Conservation (phyloP, 768 basidiomycete genomes). For the Trametes cubensis region DNA sequence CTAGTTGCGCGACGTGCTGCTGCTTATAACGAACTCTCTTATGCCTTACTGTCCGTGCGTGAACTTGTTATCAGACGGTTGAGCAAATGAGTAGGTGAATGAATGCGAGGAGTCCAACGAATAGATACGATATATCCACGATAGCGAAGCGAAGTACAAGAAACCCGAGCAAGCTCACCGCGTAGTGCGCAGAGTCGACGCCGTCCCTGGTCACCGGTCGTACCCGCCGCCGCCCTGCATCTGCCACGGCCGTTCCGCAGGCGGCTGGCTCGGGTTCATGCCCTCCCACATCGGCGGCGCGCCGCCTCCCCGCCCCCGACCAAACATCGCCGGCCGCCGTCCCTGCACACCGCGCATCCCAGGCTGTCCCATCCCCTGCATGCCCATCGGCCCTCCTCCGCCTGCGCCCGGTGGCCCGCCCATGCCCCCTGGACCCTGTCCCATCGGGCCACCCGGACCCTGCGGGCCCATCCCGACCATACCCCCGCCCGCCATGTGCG, state of each 20-base stretch:
- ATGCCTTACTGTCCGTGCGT: constrained; percentile 3
- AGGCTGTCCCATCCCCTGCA: constrained; percentile 22
- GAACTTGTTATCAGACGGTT: not conserved
- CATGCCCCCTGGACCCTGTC: constrained; percentile 1
- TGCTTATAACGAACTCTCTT: not conserved
- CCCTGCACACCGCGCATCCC: constrained; percentile 48
- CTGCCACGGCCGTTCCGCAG: constrained; percentile 50
- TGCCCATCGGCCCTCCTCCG: constrained; percentile 14
- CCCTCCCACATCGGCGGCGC: constrained; percentile 37
- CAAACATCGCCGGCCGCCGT: constrained; percentile 64
- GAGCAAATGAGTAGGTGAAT: not conserved
- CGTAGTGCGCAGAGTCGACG: not conserved
- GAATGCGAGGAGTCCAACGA: too few relatives aligned
- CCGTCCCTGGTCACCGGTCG: constrained; percentile 21
- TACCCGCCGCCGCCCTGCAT: constrained; percentile 17
- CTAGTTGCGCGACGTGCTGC: constrained; percentile 10
- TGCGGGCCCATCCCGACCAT: constrained; percentile 6
- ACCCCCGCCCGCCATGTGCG: constrained; percentile 14
- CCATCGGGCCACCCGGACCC: constrained; percentile 2
- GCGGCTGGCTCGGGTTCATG: constrained; percentile 38
- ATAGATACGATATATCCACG: constrained; percentile 7
- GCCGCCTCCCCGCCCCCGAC: constrained; percentile 39
- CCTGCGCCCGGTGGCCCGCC: constrained; percentile 7
- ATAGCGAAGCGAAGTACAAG: constrained; percentile 7
- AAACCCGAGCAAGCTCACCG: not conserved